Base-by-base conservation (phyloP, 495 filamentous ascomycete species). In the Extremus antarcticus region DNA sequence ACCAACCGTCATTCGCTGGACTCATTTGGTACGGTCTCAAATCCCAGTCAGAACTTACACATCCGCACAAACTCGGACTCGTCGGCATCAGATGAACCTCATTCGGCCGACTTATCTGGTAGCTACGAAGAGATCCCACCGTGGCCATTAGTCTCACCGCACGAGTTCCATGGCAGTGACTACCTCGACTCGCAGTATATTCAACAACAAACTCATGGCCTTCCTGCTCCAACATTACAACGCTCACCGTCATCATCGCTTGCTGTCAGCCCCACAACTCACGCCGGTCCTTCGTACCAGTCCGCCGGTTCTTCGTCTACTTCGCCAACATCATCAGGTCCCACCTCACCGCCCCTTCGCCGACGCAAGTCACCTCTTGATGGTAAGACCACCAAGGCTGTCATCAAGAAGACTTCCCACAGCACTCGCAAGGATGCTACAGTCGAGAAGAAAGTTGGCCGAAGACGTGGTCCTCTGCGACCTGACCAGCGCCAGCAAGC, bases 401-500 rank as follows among this genome's bases (percentile, higher is more conserved):
- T 90, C 64, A 84, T 88, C 55, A 68, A 68, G 64, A 68, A 67
- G 60, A 62, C 47, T 45, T 76, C 85, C 53, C 82, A 87, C 62
- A 83, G 85, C 43, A 81, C 75, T 39, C 80, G 82, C 45, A 94
- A 92, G 72, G 85, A 88, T 63, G 79, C 84, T 49, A 75, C 75
- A 8, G 79, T 78, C 22, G 88, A 95, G 76, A 95, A 95, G 80
- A 86, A 86, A 58, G 85, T 95, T 38, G 90, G 90, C 43, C 81
- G 86, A 66, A 76, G 90, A 63, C 85, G 83, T 65, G 90, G 90
- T 23, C 90, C 90, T 20, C 79, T 95, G 54, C 79, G 87, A 60
- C 88, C 88, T n/a, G 90, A 95, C 60, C 90, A 95, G 69, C 81
- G 90, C 53, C 90, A 92, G 72, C 90, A 95, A 71, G 90, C 90